Evolutionary conservation across 1,139 yeast species (phyloP).

Genomic region (Geotrichum phurueaensis): DNA sequence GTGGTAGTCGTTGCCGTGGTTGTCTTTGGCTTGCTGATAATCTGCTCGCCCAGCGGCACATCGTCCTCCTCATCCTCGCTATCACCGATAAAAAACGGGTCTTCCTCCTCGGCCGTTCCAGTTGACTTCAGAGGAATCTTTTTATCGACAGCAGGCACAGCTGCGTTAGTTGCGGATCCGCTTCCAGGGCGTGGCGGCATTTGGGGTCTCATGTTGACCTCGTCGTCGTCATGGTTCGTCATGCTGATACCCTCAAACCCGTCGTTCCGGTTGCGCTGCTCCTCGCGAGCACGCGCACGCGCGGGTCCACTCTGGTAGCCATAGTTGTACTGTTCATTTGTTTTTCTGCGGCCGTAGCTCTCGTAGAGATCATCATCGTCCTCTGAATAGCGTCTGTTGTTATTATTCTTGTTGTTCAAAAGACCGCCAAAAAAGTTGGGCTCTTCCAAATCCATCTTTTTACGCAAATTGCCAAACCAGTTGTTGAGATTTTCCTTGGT

Average conservation of each 20-base stretch:
- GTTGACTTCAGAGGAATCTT: slow-evolving; percentile 51
- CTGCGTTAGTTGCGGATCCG: not conserved
- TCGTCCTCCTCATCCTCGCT: slow-evolving; percentile 54
- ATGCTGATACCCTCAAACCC: slow-evolving; percentile 33
- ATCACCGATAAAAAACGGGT: slow-evolving; percentile 67
- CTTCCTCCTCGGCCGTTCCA: slow-evolving; percentile 47
- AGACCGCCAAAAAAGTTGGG: slow-evolving; percentile 24
- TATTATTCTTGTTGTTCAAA: slow-evolving; percentile 23
- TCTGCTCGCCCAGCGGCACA: slow-evolving; percentile 10
- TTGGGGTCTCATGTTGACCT: slow-evolving; percentile 31
- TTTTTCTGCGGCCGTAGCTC: slow-evolving; percentile 12
- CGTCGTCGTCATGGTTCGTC: slow-evolving; percentile 21
- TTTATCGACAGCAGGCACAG: slow-evolving; percentile 29
- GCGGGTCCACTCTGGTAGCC: slow-evolving; percentile 10
- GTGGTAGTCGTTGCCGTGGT: slow-evolving; percentile 22
- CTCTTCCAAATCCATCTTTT: slow-evolving; percentile 44
- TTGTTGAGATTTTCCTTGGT: slow-evolving; percentile 72
- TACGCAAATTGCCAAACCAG: slow-evolving; percentile 74
- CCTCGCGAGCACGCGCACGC: slow-evolving; percentile 1
- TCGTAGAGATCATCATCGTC: slow-evolving; percentile 21
- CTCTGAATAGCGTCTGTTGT: slow-evolving; percentile 16
- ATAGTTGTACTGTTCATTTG: not conserved
- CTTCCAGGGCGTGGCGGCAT: slow-evolving; percentile 8
- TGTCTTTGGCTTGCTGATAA: not conserved
- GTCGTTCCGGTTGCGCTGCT: slow-evolving; percentile 7